Evolutionary conservation across 164 flowering plant species (phyloP).

Genomic region (Piper betle): DNA sequence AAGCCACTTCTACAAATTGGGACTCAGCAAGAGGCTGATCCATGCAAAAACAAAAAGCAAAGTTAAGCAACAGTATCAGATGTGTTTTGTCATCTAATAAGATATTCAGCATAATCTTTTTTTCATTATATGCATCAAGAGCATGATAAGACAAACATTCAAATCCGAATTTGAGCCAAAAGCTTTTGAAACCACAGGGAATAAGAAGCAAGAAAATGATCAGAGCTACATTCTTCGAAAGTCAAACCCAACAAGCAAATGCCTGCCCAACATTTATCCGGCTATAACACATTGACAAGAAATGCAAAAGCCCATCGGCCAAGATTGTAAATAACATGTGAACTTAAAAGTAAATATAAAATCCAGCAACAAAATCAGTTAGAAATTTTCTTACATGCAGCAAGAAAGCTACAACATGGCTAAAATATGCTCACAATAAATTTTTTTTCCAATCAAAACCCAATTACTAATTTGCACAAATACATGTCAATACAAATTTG

Average conservation of each 20-base stretch:
- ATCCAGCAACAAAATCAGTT: neutral
- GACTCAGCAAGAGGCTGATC: slow-evolving; percentile 45
- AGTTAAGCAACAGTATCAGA: neutral
- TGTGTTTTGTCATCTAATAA: neutral
- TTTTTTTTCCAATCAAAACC: neutral
- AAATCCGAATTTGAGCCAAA: slow-evolving; percentile 51
- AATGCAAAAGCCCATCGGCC: neutral
- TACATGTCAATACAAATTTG: neutral
- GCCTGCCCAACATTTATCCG: slow-evolving; percentile 88
- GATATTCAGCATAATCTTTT: neutral
- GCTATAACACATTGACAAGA: slow-evolving; percentile 25
- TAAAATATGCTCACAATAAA: neutral
- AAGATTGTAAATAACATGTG: neutral
- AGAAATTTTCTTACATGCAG: neutral
- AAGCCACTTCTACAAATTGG: slow-evolving; percentile 52
- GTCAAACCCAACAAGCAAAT: slow-evolving; percentile 72
- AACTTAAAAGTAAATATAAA: too few relatives aligned
- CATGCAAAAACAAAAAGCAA: slow-evolving; percentile 5
- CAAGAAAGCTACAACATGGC: neutral
- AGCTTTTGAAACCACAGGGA: slow-evolving; percentile 55
- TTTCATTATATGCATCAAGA: neutral
- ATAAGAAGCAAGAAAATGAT: slow-evolving; percentile 55
- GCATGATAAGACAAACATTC: neutral
- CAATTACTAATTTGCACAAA: neutral
- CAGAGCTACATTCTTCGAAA: slow-evolving; percentile 49